These are phyloP conservation scores for Aspergillus alliaceus DNA, from an alignment of 2,329 filamentous ascomycete genomes.

Conservation along the genomic window DNA sequence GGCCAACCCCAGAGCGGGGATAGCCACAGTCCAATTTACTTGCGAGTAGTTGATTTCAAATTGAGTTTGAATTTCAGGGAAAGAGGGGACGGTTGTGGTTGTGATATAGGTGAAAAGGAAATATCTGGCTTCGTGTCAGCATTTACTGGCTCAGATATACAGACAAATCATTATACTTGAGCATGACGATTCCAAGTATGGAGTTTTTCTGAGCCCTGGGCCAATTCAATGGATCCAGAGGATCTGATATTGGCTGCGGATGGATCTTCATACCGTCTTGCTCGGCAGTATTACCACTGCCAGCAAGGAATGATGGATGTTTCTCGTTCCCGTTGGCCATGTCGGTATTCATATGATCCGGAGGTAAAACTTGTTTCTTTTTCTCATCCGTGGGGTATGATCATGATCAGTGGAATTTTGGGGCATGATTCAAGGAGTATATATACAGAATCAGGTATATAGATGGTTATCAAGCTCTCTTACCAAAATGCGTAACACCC, in stretches of 20 bases:
- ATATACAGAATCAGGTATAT: background rate
- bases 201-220: conserved; percentile 47
- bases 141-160: background rate
- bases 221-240: conserved; percentile 59
- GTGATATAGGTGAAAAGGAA: conserved; percentile 62
- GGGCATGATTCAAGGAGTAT: background rate
- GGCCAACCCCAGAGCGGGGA: conserved; percentile 53
- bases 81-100: conserved; percentile 57
- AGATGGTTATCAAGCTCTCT: background rate
- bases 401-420: background rate
- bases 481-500: background rate
- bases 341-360: background rate
- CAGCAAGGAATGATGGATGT: background rate
- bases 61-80: conserved; percentile 49
- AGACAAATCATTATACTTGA: conserved; percentile 40
- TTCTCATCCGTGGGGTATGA: background rate
- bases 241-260: conserved; percentile 47
- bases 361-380: background rate
- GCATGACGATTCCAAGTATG: conserved; percentile 55
- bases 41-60: conserved; percentile 49
- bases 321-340: conserved; percentile 1
- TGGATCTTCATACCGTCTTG: conserved; percentile 34
- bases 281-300: background rate
- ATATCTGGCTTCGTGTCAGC: conserved; percentile 38
- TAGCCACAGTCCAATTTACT: conserved; percentile 57